Evolutionary conservation across 2,329 filamentous ascomycete species (phyloP).

Genomic region (Aschersonia sp.): DNA sequence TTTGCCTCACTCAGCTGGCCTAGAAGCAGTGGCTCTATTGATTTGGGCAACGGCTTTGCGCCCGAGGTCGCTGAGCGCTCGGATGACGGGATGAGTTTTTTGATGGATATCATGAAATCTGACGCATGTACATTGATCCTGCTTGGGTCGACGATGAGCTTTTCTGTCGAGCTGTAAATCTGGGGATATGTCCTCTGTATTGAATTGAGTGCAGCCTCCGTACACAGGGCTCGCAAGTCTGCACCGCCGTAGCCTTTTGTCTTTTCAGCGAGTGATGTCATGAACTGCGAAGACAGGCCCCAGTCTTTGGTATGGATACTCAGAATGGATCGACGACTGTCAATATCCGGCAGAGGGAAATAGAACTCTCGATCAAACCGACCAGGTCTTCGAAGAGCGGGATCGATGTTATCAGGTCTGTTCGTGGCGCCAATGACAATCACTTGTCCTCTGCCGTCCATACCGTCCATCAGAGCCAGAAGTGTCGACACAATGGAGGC

Average conservation of each 20-base stretch:
- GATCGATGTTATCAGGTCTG: constrained; percentile 89
- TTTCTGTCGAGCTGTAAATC: constrained; percentile 82
- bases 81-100: constrained; percentile 91
- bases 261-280: constrained; percentile 66
- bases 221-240: constrained; percentile 84
- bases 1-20: constrained; percentile 58
- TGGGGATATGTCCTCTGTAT: constrained; percentile 94
- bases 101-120: constrained; percentile 94
- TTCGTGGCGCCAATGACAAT: constrained; percentile 99
- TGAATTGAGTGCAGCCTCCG: constrained; percentile 87
- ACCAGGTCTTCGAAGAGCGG: constrained; percentile 82
- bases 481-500: constrained; percentile 92
- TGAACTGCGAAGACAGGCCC: constrained; percentile 70
- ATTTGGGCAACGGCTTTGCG: constrained; percentile 64
- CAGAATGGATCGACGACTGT: constrained; percentile 71
- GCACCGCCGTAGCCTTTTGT: constrained; percentile 97
- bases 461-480: constrained; percentile 91
- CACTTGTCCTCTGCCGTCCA: constrained; percentile 95
- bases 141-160: constrained; percentile 73
- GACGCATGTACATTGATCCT: constrained; percentile 80
- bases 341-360: constrained; percentile 76
- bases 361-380: constrained; percentile 97
- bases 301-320: constrained; percentile 93
- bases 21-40: constrained; percentile 68
- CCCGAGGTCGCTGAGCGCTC: constrained; percentile 78